Evolutionary conservation across 768 basidiomycete species (phyloP), one percentile per base, ranked within the genome.

Genomic region (Hirschioporus abietinus): DNA sequence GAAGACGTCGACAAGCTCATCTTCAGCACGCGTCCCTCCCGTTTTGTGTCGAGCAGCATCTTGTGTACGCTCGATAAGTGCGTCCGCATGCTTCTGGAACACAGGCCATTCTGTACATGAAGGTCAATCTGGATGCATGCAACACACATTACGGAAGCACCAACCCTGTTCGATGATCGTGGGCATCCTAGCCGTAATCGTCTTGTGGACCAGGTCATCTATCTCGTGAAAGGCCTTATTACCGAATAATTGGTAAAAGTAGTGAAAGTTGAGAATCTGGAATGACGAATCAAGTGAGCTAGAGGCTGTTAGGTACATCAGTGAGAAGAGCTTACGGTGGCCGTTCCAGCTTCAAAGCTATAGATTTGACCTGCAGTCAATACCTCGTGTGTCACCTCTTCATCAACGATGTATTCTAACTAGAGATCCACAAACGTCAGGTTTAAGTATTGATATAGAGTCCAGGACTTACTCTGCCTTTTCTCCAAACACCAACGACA

Each of bases 401-500:
- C 69, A 24, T 73, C 70, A n/a, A 77, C 74, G 64, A 78, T 74
- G 65, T 76, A 78, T 68, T 78, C 77, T 3, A 78, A 71, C 77
- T 78, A 42, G 0, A 60, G 27, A 34, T 70, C 77, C 77, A 42
- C 24, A 18, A 15, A 17, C 15, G 23, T 30, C 30, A 34, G 60
- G 66, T 30, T 6, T 24, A 1, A 30, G 30, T n/a, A 57, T n/a
- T n/a, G n/a, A n/a, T n/a, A n/a, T n/a, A n/a, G n/a, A n/a, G n/a
- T n/a, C n/a, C n/a, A 23, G 10, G 12, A 70, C 73, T 35, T 27
- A 76, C 77, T 59, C 69, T 67, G 58, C 74, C 75, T 63, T 76
- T 78, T 30, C 76, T 70, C 26, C 69, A 68, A 1, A 78, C 77
- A 7, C 73, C 76, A 30, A 78, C 72, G 10, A 77, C 71, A 15